Evolutionary conservation across 257 asterid genomes (phyloP).

Genomic region (Jacaranda mimosifolia): DNA sequence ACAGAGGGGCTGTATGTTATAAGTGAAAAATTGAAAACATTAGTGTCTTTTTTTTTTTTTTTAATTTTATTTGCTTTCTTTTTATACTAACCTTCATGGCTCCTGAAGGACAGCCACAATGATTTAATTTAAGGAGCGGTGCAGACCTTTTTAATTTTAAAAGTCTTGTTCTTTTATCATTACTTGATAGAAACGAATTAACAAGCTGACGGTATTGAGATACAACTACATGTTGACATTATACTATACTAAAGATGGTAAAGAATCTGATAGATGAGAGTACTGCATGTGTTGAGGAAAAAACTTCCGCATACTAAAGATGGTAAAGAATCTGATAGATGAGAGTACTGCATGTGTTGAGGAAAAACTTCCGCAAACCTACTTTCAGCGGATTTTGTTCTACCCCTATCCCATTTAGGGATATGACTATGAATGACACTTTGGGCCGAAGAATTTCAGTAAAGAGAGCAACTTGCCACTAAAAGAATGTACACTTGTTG

Average conservation of each 20-base stretch:
- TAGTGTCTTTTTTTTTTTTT: background rate
- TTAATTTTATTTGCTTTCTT: background rate
- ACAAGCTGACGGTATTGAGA: background rate
- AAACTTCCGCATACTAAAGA: conserved; percentile 1
- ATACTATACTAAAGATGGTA: conserved; percentile 10
- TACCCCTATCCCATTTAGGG: background rate
- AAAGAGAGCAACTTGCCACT: no score
- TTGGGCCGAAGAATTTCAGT: no score
- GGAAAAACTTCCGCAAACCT: background rate
- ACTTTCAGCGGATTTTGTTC: background rate
- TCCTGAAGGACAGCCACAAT: background rate
- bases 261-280: background rate
- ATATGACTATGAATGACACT: background rate
- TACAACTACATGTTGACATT: background rate
- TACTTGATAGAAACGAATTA: background rate
- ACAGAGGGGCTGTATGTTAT: background rate
- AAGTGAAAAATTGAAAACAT: conserved; percentile 4
- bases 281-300: background rate
- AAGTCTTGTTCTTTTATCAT: background rate
- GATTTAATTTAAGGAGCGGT: background rate
- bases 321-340: background rate
- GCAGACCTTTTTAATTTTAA: background rate
- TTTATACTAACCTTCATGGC: background rate
- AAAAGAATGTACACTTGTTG: no score
- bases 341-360: background rate